Base-by-base conservation (phyloP, 108 stramenopile genomes). In the Cyclostephanos tholiformis region DNA sequence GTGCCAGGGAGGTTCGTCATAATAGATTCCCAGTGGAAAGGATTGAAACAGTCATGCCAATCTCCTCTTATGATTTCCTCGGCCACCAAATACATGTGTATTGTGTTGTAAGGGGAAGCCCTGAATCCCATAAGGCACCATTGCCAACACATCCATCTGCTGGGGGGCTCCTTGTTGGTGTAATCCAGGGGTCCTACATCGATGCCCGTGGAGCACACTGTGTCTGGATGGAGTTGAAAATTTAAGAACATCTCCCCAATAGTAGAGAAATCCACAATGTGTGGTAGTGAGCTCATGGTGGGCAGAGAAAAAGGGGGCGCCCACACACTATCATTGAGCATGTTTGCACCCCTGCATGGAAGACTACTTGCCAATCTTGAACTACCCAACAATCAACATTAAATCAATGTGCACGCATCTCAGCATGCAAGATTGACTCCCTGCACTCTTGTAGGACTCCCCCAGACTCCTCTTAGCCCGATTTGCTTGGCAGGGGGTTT, bases 251-350 rank as follows among this genome's bases (percentile, higher is more conserved):
- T 55, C 53, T 55, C 26, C 25, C 53, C 53, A 0, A 55, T 26
- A 23, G 30, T 35, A 2, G 12, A 14, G 6, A 9, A 36, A 4
- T 60, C 59, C 17, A 60, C 27, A 6, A 60, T 60, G 4, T 30
- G 25, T 30, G 77, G 14, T 6, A 70, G 16, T 0, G 82, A 69
- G 4, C 57, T 69, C 0, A 73, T 20, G 0, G 79, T 77, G 11
- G 86, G 86, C 1, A 87, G 60, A 43, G 51, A 78, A 63, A 87
- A 87, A 7, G 59, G 57, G 26, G 86, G 84, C 4, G 69, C 75
- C 81, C 82, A 84, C 4, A 87, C 41, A 0, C 61, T 38, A 1
- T 63, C 72, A 53, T 87, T 87, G 22, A 87, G 38, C 2, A 69
- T 82, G 63, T 66, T 65, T 14, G 65, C 69, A n/a, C n/a, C 0